These are phyloP conservation scores for Chlorociboria aeruginascens DNA, from an alignment of 495 filamentous ascomycete genomes.

Conservation along the genomic window DNA sequence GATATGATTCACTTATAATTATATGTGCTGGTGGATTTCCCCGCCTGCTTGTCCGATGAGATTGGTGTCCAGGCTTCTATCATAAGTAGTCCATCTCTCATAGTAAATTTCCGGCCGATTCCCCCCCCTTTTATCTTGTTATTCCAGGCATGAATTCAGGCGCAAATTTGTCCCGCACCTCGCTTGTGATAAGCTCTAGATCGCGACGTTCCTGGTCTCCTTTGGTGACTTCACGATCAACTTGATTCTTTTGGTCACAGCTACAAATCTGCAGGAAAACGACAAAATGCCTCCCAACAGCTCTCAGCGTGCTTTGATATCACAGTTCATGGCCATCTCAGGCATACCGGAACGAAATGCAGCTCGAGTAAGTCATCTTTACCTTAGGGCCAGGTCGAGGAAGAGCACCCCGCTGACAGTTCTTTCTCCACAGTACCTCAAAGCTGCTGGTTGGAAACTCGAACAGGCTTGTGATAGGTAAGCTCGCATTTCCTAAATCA, in stretches of 20 bases:
- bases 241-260: background rate
- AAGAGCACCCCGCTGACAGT: slow-evolving; percentile 5
- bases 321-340: slow-evolving; percentile 42
- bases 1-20: no score
- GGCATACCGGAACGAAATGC: slow-evolving; percentile 39
- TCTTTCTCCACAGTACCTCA: slow-evolving; percentile 18
- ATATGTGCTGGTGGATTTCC: no score
- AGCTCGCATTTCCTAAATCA: slow-evolving; percentile 14
- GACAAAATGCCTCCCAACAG: slow-evolving; percentile 25
- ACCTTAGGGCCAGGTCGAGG: background rate
- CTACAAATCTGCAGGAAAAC: background rate
- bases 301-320: slow-evolving; percentile 36
- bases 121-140: no score
- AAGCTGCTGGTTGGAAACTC: slow-evolving; percentile 29
- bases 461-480: slow-evolving; percentile 39
- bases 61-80: no score
- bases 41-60: no score
- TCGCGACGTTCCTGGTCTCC: background rate
- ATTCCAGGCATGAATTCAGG: background rate
- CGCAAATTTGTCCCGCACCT: background rate
- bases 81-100: no score
- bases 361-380: slow-evolving; percentile 32
- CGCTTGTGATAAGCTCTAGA: slow-evolving; percentile 1
- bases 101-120: no score
- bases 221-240: background rate